Base-by-base conservation (phyloP, 2,329 filamentous ascomycete genomes). In the Colletotrichum sp. region DNA sequence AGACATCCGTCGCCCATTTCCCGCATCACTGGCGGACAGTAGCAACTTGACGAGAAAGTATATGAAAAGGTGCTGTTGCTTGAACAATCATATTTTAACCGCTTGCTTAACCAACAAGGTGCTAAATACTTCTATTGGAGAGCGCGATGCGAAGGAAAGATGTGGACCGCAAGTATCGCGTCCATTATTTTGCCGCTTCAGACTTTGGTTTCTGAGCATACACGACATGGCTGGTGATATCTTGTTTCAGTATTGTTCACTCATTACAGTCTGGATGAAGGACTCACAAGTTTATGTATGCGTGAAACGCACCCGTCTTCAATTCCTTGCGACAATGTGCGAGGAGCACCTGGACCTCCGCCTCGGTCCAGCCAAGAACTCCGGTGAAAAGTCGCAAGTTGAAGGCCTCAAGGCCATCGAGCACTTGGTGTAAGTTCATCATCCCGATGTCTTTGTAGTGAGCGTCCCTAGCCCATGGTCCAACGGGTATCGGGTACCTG, bases 391-490 rank as follows among this genome's bases (percentile, higher is more conserved):
- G 60, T 12, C 75, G 70, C 52, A 81, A 65, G n/a, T 75, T 79
- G 52, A 81, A 79, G 13, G 66, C 80, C 28, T 81, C 78, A 6
- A 80, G 48, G 2, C 78, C 79, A n/a, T 78, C 79, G 5, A 77
- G 48, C 21, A 76, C 58, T 70, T 78, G 74, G 6, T 65, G 64
- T 0, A 77, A 69, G 38, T 72, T 77, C 34, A 69, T 71, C 64
- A 73, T 43, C 0, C 84, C 84, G 10, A 85, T 79, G 43, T 85
- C 81, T 67, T 84, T 80, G 48, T 78, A 77, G 5, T 70, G 70
- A 1, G 77, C 70, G 58, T 84, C 82, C 66, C 82, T 83, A 4
- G 85, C 79, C 85, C 86, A 87, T 2, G 81, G 78, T 0, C 83
- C 83, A 21, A 83, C 79, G 1, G 84, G 83, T 65, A 82, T 76